Evolutionary conservation across 164 flowering plant species (phyloP).

Genomic region (Tinospora cordifolia): DNA sequence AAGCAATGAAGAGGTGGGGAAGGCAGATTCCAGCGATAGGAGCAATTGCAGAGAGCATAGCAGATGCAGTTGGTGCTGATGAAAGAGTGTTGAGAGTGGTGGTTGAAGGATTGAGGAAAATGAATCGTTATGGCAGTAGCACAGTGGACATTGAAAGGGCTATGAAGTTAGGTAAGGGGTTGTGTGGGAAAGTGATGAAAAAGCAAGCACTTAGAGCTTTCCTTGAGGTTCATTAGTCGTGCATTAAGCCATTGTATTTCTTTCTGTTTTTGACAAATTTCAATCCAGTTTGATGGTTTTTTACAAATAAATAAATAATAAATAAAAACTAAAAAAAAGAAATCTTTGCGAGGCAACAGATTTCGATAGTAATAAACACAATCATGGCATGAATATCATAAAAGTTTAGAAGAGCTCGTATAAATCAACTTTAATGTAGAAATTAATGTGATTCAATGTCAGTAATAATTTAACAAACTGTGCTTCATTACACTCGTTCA

Average conservation of each 20-base stretch:
- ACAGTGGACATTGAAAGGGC: constrained; percentile 28
- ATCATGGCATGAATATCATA: too few species aligned
- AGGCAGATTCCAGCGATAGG: constrained; percentile 50
- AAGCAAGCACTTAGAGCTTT: constrained; percentile 67
- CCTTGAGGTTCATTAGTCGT: constrained; percentile 31
- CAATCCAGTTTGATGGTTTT: too few species aligned
- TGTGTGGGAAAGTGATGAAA: constrained; percentile 68
- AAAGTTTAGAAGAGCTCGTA: too few species aligned
- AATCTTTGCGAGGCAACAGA: too few species aligned
- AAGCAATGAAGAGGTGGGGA: constrained; percentile 55
- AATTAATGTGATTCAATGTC: too few species aligned
- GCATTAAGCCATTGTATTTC: constrained; percentile 10
- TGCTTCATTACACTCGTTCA: too few species aligned
- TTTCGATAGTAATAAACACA: too few species aligned
- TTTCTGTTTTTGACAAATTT: too few species aligned
- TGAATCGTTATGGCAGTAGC: constrained; percentile 23
- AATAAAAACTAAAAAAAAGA: too few species aligned
- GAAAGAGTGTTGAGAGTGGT: constrained; percentile 51
- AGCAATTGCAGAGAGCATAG: constrained; percentile 51
- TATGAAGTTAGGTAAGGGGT: constrained; percentile 56
- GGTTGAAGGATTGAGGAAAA: constrained; percentile 33
- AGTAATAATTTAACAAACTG: too few species aligned
- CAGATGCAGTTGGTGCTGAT: constrained; percentile 59
- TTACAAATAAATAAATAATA: too few species aligned
- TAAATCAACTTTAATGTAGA: too few species aligned